Percentiles rank a stretch among this genome's conserved stretches.
phyloP scores from a whole-genome alignment of 2,329 filamentous ascomycete genomes.

The Claviceps sp. region DNA sequence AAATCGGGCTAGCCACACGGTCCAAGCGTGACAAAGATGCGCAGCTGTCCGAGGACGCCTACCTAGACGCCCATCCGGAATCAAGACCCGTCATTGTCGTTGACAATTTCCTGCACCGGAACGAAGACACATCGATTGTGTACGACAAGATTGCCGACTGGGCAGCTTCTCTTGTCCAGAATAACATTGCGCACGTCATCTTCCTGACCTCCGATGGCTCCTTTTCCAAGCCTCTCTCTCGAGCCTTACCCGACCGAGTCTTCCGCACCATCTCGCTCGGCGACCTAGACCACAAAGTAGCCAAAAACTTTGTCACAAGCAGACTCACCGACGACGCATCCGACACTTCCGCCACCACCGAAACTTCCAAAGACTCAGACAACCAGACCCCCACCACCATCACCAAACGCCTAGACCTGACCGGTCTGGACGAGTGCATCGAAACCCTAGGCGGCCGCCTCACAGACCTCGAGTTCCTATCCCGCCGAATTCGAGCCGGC shows the following conservation, averaged over 20 bases:
- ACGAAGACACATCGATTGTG: conserved; percentile 47
- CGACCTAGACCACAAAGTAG: conserved; percentile 74
- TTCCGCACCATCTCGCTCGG: conserved; percentile 78
- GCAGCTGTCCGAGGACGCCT: conserved; percentile 67
- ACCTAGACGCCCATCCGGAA: conserved; percentile 80
- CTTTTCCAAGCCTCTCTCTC: conserved; percentile 75
- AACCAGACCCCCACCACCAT: not conserved
- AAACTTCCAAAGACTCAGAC: conserved; percentile 11
- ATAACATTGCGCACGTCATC: conserved; percentile 85
- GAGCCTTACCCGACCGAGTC: conserved; percentile 78
- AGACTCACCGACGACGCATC: conserved; percentile 48
- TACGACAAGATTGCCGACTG: conserved; percentile 79
- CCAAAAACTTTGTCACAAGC: conserved; percentile 79
- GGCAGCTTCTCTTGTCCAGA: conserved; percentile 73
- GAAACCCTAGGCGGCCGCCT: conserved; percentile 74
- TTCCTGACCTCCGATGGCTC: conserved; percentile 85
- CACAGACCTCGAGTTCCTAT: conserved; percentile 90
- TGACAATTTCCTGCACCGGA: conserved; percentile 82
- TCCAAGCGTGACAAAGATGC: conserved; percentile 62
- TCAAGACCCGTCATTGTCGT: conserved; percentile 71
- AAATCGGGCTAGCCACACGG: conserved; percentile 57
- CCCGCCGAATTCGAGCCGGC: conserved; percentile 76
- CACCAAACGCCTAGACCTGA: conserved; percentile 32
- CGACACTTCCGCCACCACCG: conserved; percentile 11
- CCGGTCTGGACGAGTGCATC: conserved; percentile 70